These are phyloP conservation scores for Myxozyma monticola DNA, from an alignment of 805 yeast species.

Conservation along the genomic window DNA sequence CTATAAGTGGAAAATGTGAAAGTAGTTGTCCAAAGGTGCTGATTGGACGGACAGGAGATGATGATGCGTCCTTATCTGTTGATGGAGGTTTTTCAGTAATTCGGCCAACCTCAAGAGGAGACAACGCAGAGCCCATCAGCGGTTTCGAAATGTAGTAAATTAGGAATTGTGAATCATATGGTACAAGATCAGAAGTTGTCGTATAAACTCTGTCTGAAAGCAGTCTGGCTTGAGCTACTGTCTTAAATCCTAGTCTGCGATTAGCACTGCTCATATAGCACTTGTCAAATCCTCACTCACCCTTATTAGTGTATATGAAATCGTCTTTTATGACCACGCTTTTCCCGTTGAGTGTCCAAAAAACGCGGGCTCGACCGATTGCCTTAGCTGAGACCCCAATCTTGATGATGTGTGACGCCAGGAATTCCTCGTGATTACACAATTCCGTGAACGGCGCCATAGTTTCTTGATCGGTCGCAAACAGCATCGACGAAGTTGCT, in stretches of 20 bases:
- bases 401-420: slow-evolving; percentile 59
- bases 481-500: slow-evolving; percentile 48
- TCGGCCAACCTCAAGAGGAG: slow-evolving; percentile 18
- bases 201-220: slow-evolving; percentile 59
- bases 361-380: slow-evolving; percentile 44
- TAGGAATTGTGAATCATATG: slow-evolving; percentile 18
- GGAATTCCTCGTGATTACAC: slow-evolving; percentile 59
- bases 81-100: slow-evolving; percentile 8
- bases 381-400: slow-evolving; percentile 34
- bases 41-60: slow-evolving; percentile 7
- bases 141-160: slow-evolving; percentile 30
- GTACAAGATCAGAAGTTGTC: slow-evolving; percentile 39
- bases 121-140: slow-evolving; percentile 26
- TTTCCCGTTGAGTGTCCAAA: slow-evolving; percentile 56
- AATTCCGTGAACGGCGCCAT: slow-evolving; percentile 47
- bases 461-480: slow-evolving; percentile 42
- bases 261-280: no score
- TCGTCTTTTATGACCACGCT: slow-evolving; percentile 59
- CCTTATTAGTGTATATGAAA: slow-evolving; percentile 55
- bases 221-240: slow-evolving; percentile 50
- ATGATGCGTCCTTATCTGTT: slow-evolving; percentile 35
- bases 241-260: slow-evolving; percentile 19
- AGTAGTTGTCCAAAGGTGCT: slow-evolving; percentile 44
- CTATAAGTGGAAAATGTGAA: slow-evolving; percentile 44
- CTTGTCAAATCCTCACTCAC: slow-evolving; percentile 44